Base-by-base conservation (phyloP, 345 rosid species). In the Hibiscus trionum region DNA sequence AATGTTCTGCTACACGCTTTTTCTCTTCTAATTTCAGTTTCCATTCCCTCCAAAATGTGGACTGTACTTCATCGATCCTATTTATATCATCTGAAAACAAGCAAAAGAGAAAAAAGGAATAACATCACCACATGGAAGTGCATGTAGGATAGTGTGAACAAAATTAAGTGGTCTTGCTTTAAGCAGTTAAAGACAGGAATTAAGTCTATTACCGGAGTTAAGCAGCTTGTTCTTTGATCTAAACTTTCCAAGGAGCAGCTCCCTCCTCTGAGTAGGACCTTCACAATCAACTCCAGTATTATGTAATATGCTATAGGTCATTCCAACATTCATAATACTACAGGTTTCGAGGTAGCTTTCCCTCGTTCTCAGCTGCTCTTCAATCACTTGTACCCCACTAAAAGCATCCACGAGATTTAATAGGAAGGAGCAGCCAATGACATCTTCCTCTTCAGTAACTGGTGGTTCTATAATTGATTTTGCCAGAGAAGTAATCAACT, bases 1-100 rank as follows among this genome's bases (percentile, higher is more conserved):
- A 88, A 69, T 71, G 97, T 74, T 90, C 97, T 1, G 99, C 89
- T 65, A 79, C 80, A 66, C 64, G 77, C 82, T 84, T 92, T 79
- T 91, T 90, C 58, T 86, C 97, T 84, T 92, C 99, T 79, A 95
- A 80, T 77, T 92, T 92, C 76, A 86, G 79, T 78, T 95, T 92
- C 99, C 99, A 95, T 31, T 95, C 94, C 79, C 86, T 86, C 99
- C 99, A 92, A 79, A 95, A 95, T 42, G 92, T 86, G 64, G 98
- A 89, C 12, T 91, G 96, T 61, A 84, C 92, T 82, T 82, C 80
- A 75, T 90, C 92, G 49, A 95, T 86, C 84, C 86, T 82, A 74
- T 80, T 85, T 79, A 90, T 82, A 73, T 85, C 97, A 87, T 90
- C 98, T 95, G 86, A 71, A 71, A 61, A 61, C 77, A 80, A 70